Evolutionary conservation across 495 filamentous ascomycete species (phyloP).

Genomic region (Penicillium soppii): DNA sequence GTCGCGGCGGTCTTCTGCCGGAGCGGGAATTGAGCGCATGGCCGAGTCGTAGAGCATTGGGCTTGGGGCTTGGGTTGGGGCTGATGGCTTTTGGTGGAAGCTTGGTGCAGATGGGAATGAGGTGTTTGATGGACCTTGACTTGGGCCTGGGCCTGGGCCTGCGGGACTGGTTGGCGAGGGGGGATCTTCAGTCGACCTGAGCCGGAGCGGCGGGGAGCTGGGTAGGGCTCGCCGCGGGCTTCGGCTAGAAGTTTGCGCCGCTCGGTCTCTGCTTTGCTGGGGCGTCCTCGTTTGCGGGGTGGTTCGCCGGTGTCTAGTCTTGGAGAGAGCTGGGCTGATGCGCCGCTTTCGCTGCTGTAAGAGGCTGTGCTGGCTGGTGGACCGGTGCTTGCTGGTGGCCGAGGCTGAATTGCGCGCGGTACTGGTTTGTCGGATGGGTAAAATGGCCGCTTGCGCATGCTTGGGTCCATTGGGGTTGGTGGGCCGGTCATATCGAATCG

Average conservation of each 20-base stretch:
- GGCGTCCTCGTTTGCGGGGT: constrained; percentile 59
- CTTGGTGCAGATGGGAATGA: constrained; percentile 5
- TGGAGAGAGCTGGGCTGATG: constrained; percentile 40
- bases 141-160: not conserved
- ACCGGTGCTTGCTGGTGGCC: constrained; percentile 36
- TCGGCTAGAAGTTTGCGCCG: constrained; percentile 51
- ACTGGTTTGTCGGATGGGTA: constrained; percentile 35
- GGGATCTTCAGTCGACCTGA: constrained; percentile 33
- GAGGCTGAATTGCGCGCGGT: constrained; percentile 44
- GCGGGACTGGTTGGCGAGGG: constrained; percentile 35
- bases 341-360: constrained; percentile 40
- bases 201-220: constrained; percentile 33
- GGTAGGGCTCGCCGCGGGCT: constrained; percentile 51
- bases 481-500: constrained; percentile 20
- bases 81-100: constrained; percentile 1
- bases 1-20: constrained; percentile 20
- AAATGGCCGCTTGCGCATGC: constrained; percentile 37
- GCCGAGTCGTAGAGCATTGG: constrained; percentile 12
- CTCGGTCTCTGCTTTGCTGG: constrained; percentile 57
- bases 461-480: constrained; percentile 25
- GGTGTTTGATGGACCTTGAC: not conserved
- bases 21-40: constrained; percentile 4
- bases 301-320: constrained; percentile 37
- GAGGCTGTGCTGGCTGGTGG: constrained; percentile 36
- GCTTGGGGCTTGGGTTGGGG: not conserved